Evolutionary conservation across 2,329 filamentous ascomycete genomes (phyloP), one percentile per base, ranked within the genome.

Genomic region (Dactylellina parvicollis): DNA sequence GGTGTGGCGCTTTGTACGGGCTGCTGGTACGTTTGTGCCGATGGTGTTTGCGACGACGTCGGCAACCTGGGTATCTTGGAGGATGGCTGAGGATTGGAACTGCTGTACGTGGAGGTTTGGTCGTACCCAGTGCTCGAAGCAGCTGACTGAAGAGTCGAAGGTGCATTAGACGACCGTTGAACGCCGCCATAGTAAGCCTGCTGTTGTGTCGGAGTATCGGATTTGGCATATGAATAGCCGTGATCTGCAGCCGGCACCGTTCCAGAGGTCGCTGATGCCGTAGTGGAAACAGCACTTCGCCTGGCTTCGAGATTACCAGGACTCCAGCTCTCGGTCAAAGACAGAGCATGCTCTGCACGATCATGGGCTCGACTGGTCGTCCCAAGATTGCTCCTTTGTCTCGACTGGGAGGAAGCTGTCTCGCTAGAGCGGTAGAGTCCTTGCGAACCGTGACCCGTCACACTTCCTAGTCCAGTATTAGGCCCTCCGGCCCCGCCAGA

Each of bases 311-410:
- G n/a, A 20, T 26, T 18, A 8, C 18, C 46, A n/a, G 46, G 28
- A 52, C 18, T 59, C 67, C 67, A 65, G 8, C 32, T 36, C 14
- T 38, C 32, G 2, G 7, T 12, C 20, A 59, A 52, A 3, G 55
- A 47, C 20, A 60, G 57, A 8, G 62, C 56, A 32, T 56, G 32
- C 30, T 64, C 59, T 12, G 50, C 52, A 28, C 59, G 52, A 47
- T 47, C 67, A 24, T 64, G 66, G 26, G 42, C 0, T 10, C 44
- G 14, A 12, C 16, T 26, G n/a, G 46, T 14, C 18, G 47, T 10
- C 57, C 16, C 50, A 56, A n/a, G n/a, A n/a, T n/a, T n/a, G n/a
- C 50, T 57, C 0, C 52, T 32, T 36, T 57, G 67, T 22, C 50
- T 49, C 3, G 57, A 10, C 28, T 59, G 57, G 14, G 56, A 36